Percentiles rank a stretch among this genome's conserved stretches.
Conservation (phyloP, 2,329 filamentous ascomycete genomes). For the Lecanicillium sp. region DNA sequence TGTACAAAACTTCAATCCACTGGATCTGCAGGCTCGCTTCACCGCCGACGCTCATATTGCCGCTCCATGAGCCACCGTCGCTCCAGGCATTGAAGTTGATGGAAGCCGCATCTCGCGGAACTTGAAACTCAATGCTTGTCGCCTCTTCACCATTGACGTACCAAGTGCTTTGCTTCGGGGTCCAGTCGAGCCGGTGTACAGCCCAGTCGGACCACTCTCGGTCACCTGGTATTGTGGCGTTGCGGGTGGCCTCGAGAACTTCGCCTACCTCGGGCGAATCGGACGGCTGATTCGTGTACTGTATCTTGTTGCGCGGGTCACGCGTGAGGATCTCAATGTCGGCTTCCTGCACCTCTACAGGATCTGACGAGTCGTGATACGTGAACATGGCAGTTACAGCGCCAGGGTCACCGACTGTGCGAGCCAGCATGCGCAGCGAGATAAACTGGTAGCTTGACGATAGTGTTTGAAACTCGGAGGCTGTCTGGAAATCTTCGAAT, state of each 20-base stretch:
- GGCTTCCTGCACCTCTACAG: slow-evolving; percentile 37
- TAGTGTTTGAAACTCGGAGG: slow-evolving; percentile 37
- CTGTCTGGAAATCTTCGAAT: slow-evolving; percentile 33
- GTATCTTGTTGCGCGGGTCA: slow-evolving; percentile 33
- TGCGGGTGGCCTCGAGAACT: slow-evolving; percentile 37
- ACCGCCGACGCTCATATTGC: slow-evolving; percentile 43
- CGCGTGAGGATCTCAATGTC: slow-evolving; percentile 45
- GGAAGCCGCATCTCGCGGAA: slow-evolving; percentile 41
- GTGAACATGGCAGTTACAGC: slow-evolving; percentile 47
- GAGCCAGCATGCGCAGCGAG: slow-evolving; percentile 40
- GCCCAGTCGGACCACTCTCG: slow-evolving; percentile 46
- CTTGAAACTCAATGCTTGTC: slow-evolving; percentile 45
- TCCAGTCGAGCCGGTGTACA: slow-evolving; percentile 53
- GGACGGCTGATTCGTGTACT: slow-evolving; percentile 54
- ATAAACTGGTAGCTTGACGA: slow-evolving; percentile 19
- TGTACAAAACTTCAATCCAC: slow-evolving; percentile 55
- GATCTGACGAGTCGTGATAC: slow-evolving; percentile 30
- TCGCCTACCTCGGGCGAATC: slow-evolving; percentile 35
- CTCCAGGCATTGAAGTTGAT: slow-evolving; percentile 54
- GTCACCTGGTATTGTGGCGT: slow-evolving; percentile 35
- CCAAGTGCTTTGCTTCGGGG: slow-evolving; percentile 43
- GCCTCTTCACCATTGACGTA: slow-evolving; percentile 43
- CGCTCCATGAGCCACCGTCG: slow-evolving; percentile 51
- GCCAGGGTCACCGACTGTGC: slow-evolving; percentile 37
- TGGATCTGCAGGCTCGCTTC: slow-evolving; percentile 50